phyloP scores from a whole-genome alignment of 495 filamentous ascomycete genomes.

The Sordaria brevicollis region DNA sequence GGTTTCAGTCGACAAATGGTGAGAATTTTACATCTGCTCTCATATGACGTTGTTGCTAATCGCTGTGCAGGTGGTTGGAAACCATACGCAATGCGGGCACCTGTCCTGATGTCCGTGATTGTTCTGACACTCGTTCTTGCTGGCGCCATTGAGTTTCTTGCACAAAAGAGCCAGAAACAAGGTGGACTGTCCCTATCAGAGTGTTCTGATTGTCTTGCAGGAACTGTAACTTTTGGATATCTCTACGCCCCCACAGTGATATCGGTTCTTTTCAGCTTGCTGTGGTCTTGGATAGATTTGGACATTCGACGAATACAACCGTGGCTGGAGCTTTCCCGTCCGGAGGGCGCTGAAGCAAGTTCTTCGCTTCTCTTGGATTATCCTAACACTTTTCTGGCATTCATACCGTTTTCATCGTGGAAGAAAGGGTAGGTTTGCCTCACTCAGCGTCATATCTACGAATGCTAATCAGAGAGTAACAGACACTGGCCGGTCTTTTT shows the following conservation, averaged over 20 bases:
- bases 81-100: slow-evolving; percentile 21
- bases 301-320: slow-evolving; percentile 38
- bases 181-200: slow-evolving; percentile 28
- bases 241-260: slow-evolving; percentile 31
- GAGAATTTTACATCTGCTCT: too few species aligned
- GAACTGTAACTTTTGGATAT: slow-evolving; percentile 19
- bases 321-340: slow-evolving; percentile 34
- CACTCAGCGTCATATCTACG: too few species aligned
- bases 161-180: slow-evolving; percentile 9
- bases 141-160: slow-evolving; percentile 21
- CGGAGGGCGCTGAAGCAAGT: slow-evolving; percentile 23
- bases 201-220: slow-evolving; percentile 14
- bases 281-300: slow-evolving; percentile 37
- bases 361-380: slow-evolving; percentile 38
- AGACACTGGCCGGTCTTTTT: neutral
- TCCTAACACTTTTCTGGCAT: slow-evolving; percentile 37
- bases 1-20: too few species aligned
- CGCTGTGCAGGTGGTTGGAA: slow-evolving; percentile 21
- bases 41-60: too few species aligned
- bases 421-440: slow-evolving; percentile 18
- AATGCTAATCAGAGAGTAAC: neutral
- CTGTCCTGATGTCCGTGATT: slow-evolving; percentile 17
- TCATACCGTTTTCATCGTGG: slow-evolving; percentile 33
- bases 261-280: slow-evolving; percentile 32
- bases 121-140: slow-evolving; percentile 17